phyloP scores from a whole-genome alignment of 108 stramenopile genomes.

The Pelagomonas calceolata region DNA sequence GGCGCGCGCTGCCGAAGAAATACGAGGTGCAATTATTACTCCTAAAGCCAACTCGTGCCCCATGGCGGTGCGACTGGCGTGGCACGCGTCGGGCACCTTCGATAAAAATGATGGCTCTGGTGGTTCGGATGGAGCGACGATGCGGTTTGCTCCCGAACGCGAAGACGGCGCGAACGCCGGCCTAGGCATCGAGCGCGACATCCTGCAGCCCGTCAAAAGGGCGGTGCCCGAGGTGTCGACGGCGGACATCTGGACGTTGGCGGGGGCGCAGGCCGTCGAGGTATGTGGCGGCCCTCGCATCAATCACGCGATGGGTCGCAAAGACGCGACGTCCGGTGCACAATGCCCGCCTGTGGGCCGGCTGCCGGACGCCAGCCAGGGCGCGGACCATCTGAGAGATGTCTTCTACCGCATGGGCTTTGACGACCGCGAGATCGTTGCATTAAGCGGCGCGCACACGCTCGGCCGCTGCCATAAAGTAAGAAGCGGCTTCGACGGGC shows the following conservation, averaged over 20 bases:
- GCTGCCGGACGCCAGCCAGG: slow-evolving; percentile 67
- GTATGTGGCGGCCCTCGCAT: background rate
- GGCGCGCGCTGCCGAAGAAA: background rate
- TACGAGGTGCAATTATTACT: background rate
- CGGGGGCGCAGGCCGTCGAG: background rate
- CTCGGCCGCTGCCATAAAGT: slow-evolving; percentile 66
- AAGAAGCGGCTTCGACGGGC: slow-evolving; percentile 59
- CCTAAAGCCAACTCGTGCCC: slow-evolving; percentile 22
- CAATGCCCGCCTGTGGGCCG: slow-evolving; percentile 52
- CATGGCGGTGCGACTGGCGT: slow-evolving; percentile 84
- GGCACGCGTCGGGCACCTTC: slow-evolving; percentile 87
- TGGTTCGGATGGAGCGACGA: slow-evolving; percentile 68
- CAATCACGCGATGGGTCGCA: slow-evolving; percentile 22
- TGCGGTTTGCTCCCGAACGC: slow-evolving; percentile 83
- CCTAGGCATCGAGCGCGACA: slow-evolving; percentile 37
- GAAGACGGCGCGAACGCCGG: slow-evolving; percentile 88
- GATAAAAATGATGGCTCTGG: slow-evolving; percentile 49
- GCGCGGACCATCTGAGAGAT: slow-evolving; percentile 52
- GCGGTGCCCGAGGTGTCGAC: slow-evolving; percentile 42
- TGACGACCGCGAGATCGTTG: slow-evolving; percentile 84
- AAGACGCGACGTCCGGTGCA: slow-evolving; percentile 30
- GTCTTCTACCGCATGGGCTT: slow-evolving; percentile 79
- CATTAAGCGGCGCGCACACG: slow-evolving; percentile 79
- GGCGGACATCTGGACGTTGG: slow-evolving; percentile 58
- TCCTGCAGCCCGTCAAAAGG: slow-evolving; percentile 52